phyloP scores from a whole-genome alignment of 2,329 filamentous ascomycete genomes.

The Diaporthe helianthi region DNA sequence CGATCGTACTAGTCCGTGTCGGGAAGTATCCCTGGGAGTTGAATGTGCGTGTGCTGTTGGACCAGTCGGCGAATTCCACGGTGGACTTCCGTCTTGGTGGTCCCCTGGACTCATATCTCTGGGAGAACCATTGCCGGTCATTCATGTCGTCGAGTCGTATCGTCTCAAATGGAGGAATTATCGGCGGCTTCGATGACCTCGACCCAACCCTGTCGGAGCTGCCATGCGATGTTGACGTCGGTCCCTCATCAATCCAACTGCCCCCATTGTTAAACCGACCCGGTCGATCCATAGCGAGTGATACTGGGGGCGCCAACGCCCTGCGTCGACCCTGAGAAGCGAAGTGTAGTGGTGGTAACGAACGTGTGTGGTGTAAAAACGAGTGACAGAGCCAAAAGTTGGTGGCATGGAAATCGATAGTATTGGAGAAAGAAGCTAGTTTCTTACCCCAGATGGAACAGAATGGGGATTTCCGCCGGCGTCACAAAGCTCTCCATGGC shows the following conservation, averaged over 20 bases:
- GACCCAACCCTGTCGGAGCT: constrained; percentile 2
- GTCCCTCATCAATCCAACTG: neutral
- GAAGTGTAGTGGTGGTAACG: constrained; percentile 1
- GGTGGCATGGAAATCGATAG: neutral
- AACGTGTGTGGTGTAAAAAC: neutral
- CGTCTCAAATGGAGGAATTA: constrained; percentile 3
- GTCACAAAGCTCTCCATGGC: constrained; percentile 13
- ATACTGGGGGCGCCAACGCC: constrained; percentile 21
- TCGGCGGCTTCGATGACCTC: constrained; percentile 6
- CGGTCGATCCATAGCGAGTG: constrained; percentile 23
- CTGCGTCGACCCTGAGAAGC: constrained; percentile 21
- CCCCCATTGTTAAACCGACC: constrained; percentile 14
- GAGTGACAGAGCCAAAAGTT: neutral
- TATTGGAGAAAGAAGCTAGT: constrained; percentile 8
- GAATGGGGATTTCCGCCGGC: constrained; percentile 8
- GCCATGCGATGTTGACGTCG: neutral
- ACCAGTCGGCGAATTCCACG: constrained; percentile 2
- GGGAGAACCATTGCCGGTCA: neutral
- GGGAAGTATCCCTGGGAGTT: neutral
- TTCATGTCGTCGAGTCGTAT: constrained; percentile 7
- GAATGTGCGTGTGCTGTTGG: neutral
- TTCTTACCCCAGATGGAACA: constrained; percentile 7
- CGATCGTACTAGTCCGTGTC: constrained; percentile 8
- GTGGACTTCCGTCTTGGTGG: neutral
- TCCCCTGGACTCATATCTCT: neutral